Base-by-base conservation (phyloP, 2,329 filamentous ascomycete species). In the Uncinocarpus reesii region DNA sequence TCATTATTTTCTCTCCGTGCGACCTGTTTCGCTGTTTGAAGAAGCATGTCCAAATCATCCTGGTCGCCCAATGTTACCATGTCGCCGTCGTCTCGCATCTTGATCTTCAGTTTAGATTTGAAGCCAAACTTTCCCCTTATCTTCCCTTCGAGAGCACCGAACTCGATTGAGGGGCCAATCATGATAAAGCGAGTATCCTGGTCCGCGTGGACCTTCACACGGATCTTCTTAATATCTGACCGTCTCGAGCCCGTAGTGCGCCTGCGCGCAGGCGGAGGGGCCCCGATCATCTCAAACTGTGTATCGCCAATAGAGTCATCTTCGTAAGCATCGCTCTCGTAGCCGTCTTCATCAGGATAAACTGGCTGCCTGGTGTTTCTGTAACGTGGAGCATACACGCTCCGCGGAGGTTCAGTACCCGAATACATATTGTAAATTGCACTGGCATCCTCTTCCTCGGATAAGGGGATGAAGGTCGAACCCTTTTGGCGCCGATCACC, bases 11-110 rank as follows among this genome's bases (percentile, higher is more conserved):
- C 83, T 65, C 78, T 84, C 67, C 74, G 79, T 41, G 84, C 88
- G 51, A 72, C 70, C 42, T 77, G 76, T 65, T 80, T 85, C 5
- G 82, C 81, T 40, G 73, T 77, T 64, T 78, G 76, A 47, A 96
- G 75, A 23, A 86, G 81, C 80, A 95, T 85, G 43, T 96, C 89
- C 53, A 95, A 69, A 69, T 98, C 92, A 60, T 98, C 92, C 65
- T 95, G 86, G 65, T 98, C 92, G 24, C 84, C 88, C 79, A 98
- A 83, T 26, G 90, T 95, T 61, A 98, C 93, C 84, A 95, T 90
- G 61, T 96, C 90, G 2, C 84, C 84, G 48, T 83, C 75, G 57
- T 96, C 92, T 72, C 92, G 92, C 67, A 95, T 83, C 74, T 89
- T 93, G 71, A 95, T 90, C 49, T 79, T 79, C 53, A 82, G 71